Conservation (phyloP, 1,284 basidiomycete species). For the Blastosporella zonata region DNA sequence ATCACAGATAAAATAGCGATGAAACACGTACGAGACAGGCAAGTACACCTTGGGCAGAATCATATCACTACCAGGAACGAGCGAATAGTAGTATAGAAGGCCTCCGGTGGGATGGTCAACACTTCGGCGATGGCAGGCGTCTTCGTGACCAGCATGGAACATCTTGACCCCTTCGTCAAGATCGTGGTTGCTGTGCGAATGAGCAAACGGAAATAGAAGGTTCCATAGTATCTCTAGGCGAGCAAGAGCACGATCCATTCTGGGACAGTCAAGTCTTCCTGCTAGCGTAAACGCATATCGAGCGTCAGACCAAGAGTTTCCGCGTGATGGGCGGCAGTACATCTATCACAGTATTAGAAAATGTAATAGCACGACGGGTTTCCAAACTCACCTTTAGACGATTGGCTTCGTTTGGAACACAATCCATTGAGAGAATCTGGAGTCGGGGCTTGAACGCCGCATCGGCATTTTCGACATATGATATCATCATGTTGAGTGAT, state of each 20-base stretch:
- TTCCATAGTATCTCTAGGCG: conserved; percentile 28
- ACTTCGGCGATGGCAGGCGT: conserved; percentile 12
- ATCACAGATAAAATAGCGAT: not conserved
- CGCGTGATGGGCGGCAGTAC: conserved; percentile 27
- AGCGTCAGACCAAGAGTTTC: conserved; percentile 27
- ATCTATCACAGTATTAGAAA: conserved; percentile 19
- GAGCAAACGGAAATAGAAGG: conserved; percentile 26
- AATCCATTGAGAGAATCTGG: conserved; percentile 29
- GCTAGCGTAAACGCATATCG: conserved; percentile 25
- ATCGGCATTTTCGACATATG: conserved; percentile 24
- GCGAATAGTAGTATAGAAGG: conserved; percentile 29
- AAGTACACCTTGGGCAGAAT: conserved; percentile 30
- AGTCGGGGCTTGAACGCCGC: conserved; percentile 22
- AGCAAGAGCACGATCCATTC: conserved; percentile 20
- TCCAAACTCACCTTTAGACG: conserved; percentile 25
- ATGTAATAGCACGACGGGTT: not conserved
- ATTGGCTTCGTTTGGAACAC: conserved; percentile 23
- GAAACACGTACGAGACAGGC: conserved; percentile 27
- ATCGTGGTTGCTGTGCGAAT: conserved; percentile 21
- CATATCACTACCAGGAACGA: conserved; percentile 24
- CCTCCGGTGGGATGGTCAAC: conserved; percentile 26
- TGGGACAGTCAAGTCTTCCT: conserved; percentile 24
- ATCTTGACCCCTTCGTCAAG: conserved; percentile 15
- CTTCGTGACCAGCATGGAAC: conserved; percentile 4
- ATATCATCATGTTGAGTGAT: conserved; percentile 25